Base-by-base conservation (phyloP, 2,329 filamentous ascomycete genomes). In the Gaeumannomyces sp. region DNA sequence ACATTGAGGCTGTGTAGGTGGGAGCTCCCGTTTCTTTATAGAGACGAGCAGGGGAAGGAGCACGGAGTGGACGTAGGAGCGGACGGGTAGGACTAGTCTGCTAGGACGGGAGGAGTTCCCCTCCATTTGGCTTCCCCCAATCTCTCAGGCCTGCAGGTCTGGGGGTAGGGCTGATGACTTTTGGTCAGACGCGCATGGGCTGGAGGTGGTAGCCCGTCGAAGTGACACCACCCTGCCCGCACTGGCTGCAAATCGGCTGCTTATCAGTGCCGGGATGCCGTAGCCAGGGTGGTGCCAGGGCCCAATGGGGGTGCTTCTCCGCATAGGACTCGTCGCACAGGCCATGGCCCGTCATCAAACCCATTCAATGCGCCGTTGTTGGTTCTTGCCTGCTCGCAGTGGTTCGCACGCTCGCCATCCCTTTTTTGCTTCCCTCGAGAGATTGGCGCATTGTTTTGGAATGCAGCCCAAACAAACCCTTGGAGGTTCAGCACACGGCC, bases 161-260 rank as follows among this genome's bases (percentile, higher is more conserved):
- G 22, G 28, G 27, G 56, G 61, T 63, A 63, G 61, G 61, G 61
- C 61, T 63, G 61, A 63, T 63, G 61, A 38, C 31, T 63, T 22
- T 25, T 63, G 61, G 50, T 63, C 61, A 63, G 61, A 63, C 61
- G 28, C 38, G 61, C 61, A 63, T 63, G 53, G 22, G 22, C 22
- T 53, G 45, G 19, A 22, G 45, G 22, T 53, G 45, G 45, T 53
- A 53, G 45, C 16, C 22, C 19, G 22, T 2, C 45, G 16, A 53
- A 25, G 45, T 53, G 45, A 53, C 45, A 53, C 45, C 45, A 53
- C 45, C 45, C 22, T n/a, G 45, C 45, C 45, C 45, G 45, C 45
- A n/a, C 19, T 53, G 45, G 45, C 45, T 53, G 4, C 38, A 50
- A 50, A 50, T 22, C 38, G 38, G 19, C 22, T 53, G 22, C 22